Base-by-base conservation (phyloP, 2,329 filamentous ascomycete genomes). In the Talaromyces sp. region DNA sequence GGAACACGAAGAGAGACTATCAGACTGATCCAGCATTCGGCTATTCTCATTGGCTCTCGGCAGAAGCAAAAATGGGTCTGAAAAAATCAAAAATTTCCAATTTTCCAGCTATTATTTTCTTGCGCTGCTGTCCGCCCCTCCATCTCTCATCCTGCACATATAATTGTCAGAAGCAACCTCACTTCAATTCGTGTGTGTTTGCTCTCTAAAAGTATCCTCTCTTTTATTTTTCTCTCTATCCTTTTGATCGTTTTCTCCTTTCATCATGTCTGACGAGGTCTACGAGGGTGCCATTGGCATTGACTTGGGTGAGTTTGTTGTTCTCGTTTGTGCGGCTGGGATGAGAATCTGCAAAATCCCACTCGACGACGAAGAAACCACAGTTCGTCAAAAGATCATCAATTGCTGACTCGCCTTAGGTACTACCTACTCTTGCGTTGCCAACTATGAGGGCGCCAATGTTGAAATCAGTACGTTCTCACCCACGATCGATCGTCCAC, bases 261-360 rank as follows among this genome's bases (percentile, higher is more conserved):
- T 59, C 62, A 73, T 68, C 80, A 97, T 97, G 94, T 89, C 92
- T 82, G 93, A 97, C 83, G 94, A 97, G 89, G 89, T 96, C 77
- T 99, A 98, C 83, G 95, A 99, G 82, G 95, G 95, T 91, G 95
- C 95, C 89, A 92, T 98, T 86, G 95, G 95, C 89, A 99, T 99
- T 86, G 95, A 99, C 90, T 88, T 99, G 85, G 95, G 94, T 96
- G 86, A 77, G 89, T 84, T 72, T 62, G 68, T 57, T 41, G 31
- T 63, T 35, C 63, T 27, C 19, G 37, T 27, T 59, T 59, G 52
- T 58, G 61, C 22, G 41, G 54, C 39, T 58, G 61, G 50, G 61
- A 63, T 7, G 19, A 52, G 37, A 35, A 47, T 13, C 13, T 16
- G 41, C 41, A 61, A 37, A 61, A 49, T 35, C n/a, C 33, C 60